These are phyloP conservation scores for Hypoxylon sp. DNA, from an alignment of 2,329 filamentous ascomycete species.

Conservation along the genomic window DNA sequence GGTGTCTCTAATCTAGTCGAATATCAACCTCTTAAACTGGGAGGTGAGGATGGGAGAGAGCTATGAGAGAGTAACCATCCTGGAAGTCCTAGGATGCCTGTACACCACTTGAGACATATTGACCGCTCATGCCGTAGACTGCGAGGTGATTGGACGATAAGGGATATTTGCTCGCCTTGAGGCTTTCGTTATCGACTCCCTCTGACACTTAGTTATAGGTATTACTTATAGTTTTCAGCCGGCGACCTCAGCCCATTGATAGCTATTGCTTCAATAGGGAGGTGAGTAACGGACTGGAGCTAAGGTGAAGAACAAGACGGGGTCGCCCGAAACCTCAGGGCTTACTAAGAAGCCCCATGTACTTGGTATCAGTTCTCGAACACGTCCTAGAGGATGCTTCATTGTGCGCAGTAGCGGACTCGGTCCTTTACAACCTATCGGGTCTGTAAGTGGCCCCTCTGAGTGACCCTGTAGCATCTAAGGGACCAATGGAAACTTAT, in stretches of 20 bases:
- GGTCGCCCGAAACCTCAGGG: slow-evolving; percentile 31
- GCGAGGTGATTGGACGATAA: slow-evolving; percentile 14
- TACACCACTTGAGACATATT: slow-evolving; percentile 24
- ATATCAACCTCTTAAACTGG: background rate
- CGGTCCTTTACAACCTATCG: no score
- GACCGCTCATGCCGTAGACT: slow-evolving; percentile 19
- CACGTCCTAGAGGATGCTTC: background rate
- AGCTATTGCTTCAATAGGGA: slow-evolving; percentile 29
- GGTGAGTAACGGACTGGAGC: slow-evolving; percentile 10
- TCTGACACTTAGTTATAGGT: slow-evolving; percentile 2
- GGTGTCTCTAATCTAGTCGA: background rate
- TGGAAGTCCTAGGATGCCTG: slow-evolving; percentile 20
- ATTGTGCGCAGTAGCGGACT: slow-evolving; percentile 14
- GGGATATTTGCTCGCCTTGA: slow-evolving; percentile 7
- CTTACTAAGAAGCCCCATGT: slow-evolving; percentile 5
- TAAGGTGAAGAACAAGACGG: slow-evolving; percentile 24
- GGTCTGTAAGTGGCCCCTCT: background rate
- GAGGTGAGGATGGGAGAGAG: slow-evolving; percentile 3
- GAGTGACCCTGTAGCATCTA: slow-evolving; percentile 1
- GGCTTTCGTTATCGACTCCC: slow-evolving; percentile 18
- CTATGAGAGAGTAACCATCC: slow-evolving; percentile 8
- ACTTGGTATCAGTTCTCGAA: slow-evolving; percentile 10
- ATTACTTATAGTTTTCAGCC: slow-evolving; percentile 7
- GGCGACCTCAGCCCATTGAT: slow-evolving; percentile 23
- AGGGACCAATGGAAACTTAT: slow-evolving; percentile 23